phyloP scores from a whole-genome alignment of 257 asterid species.

The Eucommia ulmoides region DNA sequence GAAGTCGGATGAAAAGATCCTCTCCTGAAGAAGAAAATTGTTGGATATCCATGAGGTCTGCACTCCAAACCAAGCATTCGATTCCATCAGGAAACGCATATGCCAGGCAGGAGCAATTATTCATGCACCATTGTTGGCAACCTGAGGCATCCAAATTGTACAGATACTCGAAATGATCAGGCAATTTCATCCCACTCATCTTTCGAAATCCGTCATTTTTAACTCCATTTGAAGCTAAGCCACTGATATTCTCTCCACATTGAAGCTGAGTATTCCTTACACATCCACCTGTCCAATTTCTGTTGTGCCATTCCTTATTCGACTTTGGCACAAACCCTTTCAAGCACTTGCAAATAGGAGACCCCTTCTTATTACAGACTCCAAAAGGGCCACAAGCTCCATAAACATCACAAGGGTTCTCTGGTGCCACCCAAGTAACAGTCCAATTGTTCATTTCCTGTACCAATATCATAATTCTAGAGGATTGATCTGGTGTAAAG shows the following conservation, averaged over 20 bases:
- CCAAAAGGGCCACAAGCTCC: background rate
- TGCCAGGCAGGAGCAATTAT: constrained; percentile 24
- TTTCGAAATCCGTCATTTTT: constrained; percentile 13
- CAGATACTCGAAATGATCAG: constrained; percentile 12
- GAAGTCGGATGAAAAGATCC: constrained; percentile 19
- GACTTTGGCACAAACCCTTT: background rate
- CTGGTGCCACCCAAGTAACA: background rate
- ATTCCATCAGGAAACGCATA: constrained; percentile 19
- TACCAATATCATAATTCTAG: background rate
- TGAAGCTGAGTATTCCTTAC: background rate
- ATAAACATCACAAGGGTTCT: background rate
- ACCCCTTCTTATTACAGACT: background rate
- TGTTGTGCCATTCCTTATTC: background rate
- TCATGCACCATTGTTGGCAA: constrained; percentile 13
- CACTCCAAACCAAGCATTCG: constrained; percentile 24
- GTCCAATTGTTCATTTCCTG: background rate
- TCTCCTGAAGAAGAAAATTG: constrained; percentile 9
- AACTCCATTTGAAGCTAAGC: constrained; percentile 6
- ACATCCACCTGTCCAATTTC: background rate
- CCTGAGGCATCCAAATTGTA: constrained; percentile 4
- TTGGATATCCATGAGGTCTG: constrained; percentile 16
- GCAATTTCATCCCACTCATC: constrained; percentile 19
- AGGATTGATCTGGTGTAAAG: constrained; percentile 6
- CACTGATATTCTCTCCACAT: constrained; percentile 15
- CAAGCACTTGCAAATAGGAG: background rate